phyloP scores from a whole-genome alignment of 805 yeast species.

The Saturnispora galanensis region DNA sequence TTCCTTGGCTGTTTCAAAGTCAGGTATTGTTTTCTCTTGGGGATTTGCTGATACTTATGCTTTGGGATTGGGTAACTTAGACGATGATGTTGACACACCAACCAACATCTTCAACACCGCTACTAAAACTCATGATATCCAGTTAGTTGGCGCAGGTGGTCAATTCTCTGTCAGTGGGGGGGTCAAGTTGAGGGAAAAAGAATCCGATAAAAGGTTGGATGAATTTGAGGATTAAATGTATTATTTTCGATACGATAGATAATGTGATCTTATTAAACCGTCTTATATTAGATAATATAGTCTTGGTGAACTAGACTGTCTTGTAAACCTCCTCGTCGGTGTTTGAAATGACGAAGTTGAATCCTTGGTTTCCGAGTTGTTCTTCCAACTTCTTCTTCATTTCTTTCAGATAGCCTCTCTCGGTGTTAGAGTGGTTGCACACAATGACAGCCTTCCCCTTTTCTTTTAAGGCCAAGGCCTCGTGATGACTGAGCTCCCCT shows the following conservation, averaged over 20 bases:
- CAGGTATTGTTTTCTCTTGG: slow-evolving; percentile 89
- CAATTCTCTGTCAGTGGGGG: slow-evolving; percentile 93
- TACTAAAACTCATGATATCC: slow-evolving; percentile 66
- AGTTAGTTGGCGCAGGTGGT: slow-evolving; percentile 85
- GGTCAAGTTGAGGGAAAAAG: slow-evolving; percentile 42
- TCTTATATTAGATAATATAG: background rate
- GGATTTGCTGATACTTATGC: slow-evolving; percentile 98
- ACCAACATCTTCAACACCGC: slow-evolving; percentile 92
- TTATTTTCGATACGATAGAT: background rate
- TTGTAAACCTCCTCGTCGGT: slow-evolving; percentile 58
- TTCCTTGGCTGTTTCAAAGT: slow-evolving; percentile 72
- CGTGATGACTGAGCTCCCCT: slow-evolving; percentile 95
- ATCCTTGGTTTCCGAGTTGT: slow-evolving; percentile 15
- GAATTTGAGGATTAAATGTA: slow-evolving; percentile 33
- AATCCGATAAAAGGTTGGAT: slow-evolving; percentile 40
- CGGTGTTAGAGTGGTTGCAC: slow-evolving; percentile 89
- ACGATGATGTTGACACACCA: slow-evolving; percentile 78
- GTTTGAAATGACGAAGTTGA: slow-evolving; percentile 41
- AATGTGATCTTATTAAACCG: background rate
- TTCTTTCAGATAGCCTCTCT: slow-evolving; percentile 64
- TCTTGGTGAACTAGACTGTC: background rate
- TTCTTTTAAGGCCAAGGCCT: slow-evolving; percentile 63
- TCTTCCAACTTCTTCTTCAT: slow-evolving; percentile 38
- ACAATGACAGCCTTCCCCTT: slow-evolving; percentile 60
- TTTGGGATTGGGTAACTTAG: slow-evolving; percentile 81